Base-by-base conservation (phyloP, 495 filamentous ascomycete species). In the Copromyces sp. region DNA sequence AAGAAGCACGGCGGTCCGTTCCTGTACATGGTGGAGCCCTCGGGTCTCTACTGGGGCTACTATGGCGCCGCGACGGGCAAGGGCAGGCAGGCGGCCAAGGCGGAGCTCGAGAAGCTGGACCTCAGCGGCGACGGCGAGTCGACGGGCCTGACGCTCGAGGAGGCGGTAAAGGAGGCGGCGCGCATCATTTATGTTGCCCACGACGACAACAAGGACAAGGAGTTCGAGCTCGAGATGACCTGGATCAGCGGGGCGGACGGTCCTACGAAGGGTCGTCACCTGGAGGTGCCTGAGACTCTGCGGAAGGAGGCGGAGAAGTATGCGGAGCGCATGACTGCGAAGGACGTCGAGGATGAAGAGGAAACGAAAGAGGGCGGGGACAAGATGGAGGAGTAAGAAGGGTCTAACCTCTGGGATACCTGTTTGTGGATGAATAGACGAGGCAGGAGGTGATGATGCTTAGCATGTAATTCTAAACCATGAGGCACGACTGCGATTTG, bases 21-120 rank as follows among this genome's bases (percentile, higher is more conserved):
- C 59, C 87, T 99, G 70, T 98, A 97, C 87, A 99, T 99, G 95
- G 93, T 98, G 78, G 95, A 99, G 84, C 95, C 95, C 68, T 97
- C 93, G 79, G 95, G 95, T 70, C 82, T 94, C 71, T 97, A 97
- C 84, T 99, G 95, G 95, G 95, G 95, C 12, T 99, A 99, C 84
- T 97, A 97, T 81, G 95, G 95, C 76, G 95, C 95, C 68, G 95
- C 95, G 39, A 97, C 95, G 39, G 95, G 95, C 71, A 98, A 98
- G 79, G 95, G 95, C 47, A 86, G 95, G 77, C 95, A 99, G 84
- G 90, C 93, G 44, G 95, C 95, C 72, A 99, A 99, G 84, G 92
- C 95, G 8, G 95, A 99, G 83, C 88, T 99, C 72, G 95, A 99
- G 87, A 99, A 99, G 86, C 86, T 99, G 68, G 92, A 98, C 78